phyloP scores from a whole-genome alignment of 805 yeast genomes.

The Wickerhamomyces subpelliculosus region DNA sequence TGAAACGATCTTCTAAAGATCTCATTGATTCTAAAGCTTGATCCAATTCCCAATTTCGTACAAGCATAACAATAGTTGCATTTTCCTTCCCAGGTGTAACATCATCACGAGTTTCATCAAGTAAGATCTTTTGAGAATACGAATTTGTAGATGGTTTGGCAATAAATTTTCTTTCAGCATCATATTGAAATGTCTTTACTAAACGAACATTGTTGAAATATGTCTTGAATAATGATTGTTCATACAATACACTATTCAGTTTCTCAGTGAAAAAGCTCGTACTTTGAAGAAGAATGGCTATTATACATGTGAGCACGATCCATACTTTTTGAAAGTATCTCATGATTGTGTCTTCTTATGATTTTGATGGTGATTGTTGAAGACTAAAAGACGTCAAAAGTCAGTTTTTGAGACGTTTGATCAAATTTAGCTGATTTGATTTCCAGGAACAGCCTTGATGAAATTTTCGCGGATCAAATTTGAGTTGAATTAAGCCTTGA shows the following conservation, averaged over 20 bases:
- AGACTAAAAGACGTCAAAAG: no score
- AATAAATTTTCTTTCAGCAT: constrained; percentile 13
- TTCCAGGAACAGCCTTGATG: no score
- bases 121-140: constrained; percentile 24
- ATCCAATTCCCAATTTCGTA: constrained; percentile 69
- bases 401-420: no score
- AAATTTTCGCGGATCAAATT: no score
- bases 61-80: constrained; percentile 85
- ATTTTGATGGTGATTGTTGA: no score
- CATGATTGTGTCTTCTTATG: constrained; percentile 8
- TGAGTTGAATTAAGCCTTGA: no score
- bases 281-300: constrained; percentile 14
- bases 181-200: constrained; percentile 2
- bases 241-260: constrained; percentile 14
- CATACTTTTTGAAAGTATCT: constrained; percentile 20
- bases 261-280: constrained; percentile 14
- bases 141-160: constrained; percentile 34
- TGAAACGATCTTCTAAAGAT: constrained; percentile 70
- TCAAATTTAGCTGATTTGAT: no score
- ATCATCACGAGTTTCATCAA: constrained; percentile 25
- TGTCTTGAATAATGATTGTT: constrained; percentile 12
- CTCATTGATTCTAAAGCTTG: constrained; percentile 75
- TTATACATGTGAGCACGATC: constrained; percentile 18
- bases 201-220: constrained; percentile 18
- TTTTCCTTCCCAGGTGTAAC: constrained; percentile 52